A percentile compares a stretch with the other conserved stretches of the same genome.
Evolutionary conservation across 352 stramenopile genomes (phyloP).

Genomic region (Phytophthora brassicae): DNA sequence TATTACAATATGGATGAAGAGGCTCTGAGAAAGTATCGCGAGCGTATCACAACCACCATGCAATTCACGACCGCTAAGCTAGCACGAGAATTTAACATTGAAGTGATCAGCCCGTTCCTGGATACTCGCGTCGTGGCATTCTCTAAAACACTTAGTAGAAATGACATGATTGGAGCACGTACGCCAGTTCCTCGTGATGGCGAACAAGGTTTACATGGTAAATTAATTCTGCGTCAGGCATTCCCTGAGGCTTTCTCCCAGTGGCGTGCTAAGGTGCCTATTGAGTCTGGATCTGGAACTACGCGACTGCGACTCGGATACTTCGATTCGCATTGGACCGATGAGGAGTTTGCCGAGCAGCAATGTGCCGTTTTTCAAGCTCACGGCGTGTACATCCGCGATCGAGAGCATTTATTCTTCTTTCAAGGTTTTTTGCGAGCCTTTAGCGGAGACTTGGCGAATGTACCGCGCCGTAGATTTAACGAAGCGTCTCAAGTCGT

Average conservation of each 20-base stretch:
- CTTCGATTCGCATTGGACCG: constrained; percentile 51
- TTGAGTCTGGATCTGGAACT: constrained; percentile 81
- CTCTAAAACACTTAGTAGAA: constrained; percentile 54
- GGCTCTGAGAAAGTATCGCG: constrained; percentile 63
- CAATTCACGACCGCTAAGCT: constrained; percentile 81
- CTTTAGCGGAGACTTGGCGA: constrained; percentile 48
- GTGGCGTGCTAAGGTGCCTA: constrained; percentile 88
- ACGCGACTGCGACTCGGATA: constrained; percentile 66
- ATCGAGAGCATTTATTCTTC: constrained; percentile 73
- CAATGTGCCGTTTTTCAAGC: constrained; percentile 33
- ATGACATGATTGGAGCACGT: constrained; percentile 64
- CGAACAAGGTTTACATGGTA: constrained; percentile 55
- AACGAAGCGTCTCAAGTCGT: constrained; percentile 24
- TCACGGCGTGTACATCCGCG: constrained; percentile 61
- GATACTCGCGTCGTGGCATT: constrained; percentile 72
- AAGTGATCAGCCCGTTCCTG: constrained; percentile 77
- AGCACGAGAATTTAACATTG: constrained; percentile 57
- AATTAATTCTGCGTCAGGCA: constrained; percentile 82
- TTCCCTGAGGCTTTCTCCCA: constrained; percentile 83
- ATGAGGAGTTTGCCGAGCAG: constrained; percentile 40
- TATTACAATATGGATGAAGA: constrained; percentile 67
- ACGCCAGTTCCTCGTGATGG: constrained; percentile 60
- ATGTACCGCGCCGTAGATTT: constrained; percentile 41
- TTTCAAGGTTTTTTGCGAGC: constrained; percentile 62
- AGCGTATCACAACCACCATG: constrained; percentile 79